Base-by-base conservation (phyloP, 1,284 basidiomycete species). In the Ustilago trichophora region DNA sequence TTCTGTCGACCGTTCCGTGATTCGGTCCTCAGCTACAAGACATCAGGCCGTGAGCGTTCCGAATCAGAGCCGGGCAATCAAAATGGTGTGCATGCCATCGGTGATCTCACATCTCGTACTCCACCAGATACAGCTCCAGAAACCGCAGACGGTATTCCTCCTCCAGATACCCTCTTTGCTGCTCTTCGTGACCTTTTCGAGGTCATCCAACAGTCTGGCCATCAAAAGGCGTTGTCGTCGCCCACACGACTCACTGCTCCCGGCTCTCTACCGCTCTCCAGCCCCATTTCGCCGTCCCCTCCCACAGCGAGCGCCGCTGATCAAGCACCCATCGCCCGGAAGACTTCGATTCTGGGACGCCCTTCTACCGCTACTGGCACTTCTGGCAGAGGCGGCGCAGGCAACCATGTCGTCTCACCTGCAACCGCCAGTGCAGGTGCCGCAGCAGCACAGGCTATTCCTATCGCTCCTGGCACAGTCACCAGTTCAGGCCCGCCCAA, bases 1-100 rank as follows among this genome's bases (percentile, higher is more conserved):
- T 90, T 90, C 71, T 91, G 90, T 71, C 82, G 85, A n/a, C 90
- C 91, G 0, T 91, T 93, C 78, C 86, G 91, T 33, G 87, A 90
- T 36, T 88, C 91, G 55, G 83, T 92, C 63, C 85, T 78, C 37
- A 62, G 58, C 45, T 60, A 70, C 36, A 63, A 63, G 33, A 16
- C 25, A 3, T 41, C 47, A 0, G 36, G 38, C 19, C 50, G 50
- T 8, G 43, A 58, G 11, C 50, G 49, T 7, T 47, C 54, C 34
- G 54, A 51, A 22, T 53, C 54, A 1, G 54, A 58, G 31, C 26
- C 31, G n/a, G 37, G 22, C 34, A 46, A 51, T 6, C 50, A 31
- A 6, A 42, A 44, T 22, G 41, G 49, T 16, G 24, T 44, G 6
- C 32, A 32, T 8, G 37, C 32, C 25, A 44, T 59, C 19, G 12